Evolutionary conservation across 441 rosid genomes (phyloP), one percentile per base, ranked within the genome.

Genomic region (Melastoma candidum): DNA sequence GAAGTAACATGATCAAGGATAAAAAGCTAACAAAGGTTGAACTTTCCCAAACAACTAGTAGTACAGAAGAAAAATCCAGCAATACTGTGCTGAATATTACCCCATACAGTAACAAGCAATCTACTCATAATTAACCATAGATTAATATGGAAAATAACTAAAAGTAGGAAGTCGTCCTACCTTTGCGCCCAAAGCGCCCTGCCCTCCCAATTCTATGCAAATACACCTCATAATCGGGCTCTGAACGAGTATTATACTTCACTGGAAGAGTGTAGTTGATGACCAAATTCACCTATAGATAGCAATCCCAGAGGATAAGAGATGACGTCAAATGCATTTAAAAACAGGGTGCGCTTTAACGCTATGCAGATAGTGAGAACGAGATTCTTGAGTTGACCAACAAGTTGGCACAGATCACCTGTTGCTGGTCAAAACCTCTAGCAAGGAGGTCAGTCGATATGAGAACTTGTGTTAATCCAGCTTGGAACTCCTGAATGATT

Each of bases 101-200:
- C 3, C 7, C 36, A 29, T 7, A 29, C 36, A 7, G 36, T 3
- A 29, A 3, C 7, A 29, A 3, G 7, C 7, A 36, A 36, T 36
- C 6, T 36, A 36, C 6, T 36, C 41, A 36, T 9, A 36, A 36
- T 6, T 13, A 10, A n/a, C 26, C 2, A 45, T 3, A 46, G 44
- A 44, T 22, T 47, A 12, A 24, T 22, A 53, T 63, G 27, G 26
- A 47, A 12, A 36, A 36, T 17, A 11, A 54, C 22, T 7, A 49
- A 4, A 36, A 36, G 41, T 4, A 9, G 8, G 41, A 36, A 54
- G 13, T 25, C 69, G 54, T 51, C 59, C 53, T 60, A 83, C 97
- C 97, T 77, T 82, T 89, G 57, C 95, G 84, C 49, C 99, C 99
- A 75, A 93, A 93, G n/a, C 97, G 86, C 39, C 99, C 99, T 25